Evolutionary conservation across 2,329 filamentous ascomycete species (phyloP).

Genomic region (Trichoderma sp.): DNA sequence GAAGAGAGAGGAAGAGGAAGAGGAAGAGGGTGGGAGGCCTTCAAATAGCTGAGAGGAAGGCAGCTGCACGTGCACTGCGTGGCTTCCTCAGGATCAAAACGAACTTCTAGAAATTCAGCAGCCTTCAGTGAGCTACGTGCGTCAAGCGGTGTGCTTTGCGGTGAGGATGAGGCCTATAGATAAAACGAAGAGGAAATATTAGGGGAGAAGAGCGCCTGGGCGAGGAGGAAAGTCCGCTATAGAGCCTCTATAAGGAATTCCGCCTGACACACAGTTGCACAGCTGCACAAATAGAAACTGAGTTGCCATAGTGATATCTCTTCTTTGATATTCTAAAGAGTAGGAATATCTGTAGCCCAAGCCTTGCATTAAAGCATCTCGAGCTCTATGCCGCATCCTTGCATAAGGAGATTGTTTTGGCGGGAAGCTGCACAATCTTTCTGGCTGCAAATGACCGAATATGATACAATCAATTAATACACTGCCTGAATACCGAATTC

Average conservation of each 20-base stretch:
- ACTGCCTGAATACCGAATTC: neutral
- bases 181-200: neutral
- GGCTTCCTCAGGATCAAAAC: neutral
- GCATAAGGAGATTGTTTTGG: neutral
- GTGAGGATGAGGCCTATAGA: neutral
- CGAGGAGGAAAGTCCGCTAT: neutral
- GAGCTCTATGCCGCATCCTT: neutral
- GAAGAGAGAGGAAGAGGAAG: neutral
- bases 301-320: neutral
- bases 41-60: slow-evolving; percentile 38
- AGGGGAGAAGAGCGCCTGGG: neutral
- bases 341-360: neutral
- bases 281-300: neutral
- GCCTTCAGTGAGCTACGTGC: neutral
- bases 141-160: neutral
- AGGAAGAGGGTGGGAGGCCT: neutral
- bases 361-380: neutral
- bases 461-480: neutral
- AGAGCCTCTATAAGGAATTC: neutral
- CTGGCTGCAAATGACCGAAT: neutral
- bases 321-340: neutral
- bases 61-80: slow-evolving; percentile 12
- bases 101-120: neutral
- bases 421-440: neutral
- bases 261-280: neutral